Conservation (phyloP, 2,329 filamentous ascomycete species). For the Akanthomyces dipterigenus region DNA sequence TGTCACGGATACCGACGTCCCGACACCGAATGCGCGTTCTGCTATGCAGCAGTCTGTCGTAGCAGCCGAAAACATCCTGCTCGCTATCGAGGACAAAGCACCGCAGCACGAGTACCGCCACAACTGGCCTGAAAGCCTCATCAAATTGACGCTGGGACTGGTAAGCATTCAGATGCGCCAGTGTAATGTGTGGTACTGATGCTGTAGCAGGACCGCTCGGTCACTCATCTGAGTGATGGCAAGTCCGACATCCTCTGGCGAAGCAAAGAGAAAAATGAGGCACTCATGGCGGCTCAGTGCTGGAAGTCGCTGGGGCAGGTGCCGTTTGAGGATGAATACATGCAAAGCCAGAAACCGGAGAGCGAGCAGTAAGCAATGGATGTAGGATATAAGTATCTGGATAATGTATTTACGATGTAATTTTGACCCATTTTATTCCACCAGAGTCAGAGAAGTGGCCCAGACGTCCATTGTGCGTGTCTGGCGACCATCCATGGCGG, state of each 20-base stretch:
- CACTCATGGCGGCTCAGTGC: conserved; percentile 35
- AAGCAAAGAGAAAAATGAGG: conserved; percentile 34
- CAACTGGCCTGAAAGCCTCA: conserved; percentile 41
- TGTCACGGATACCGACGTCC: conserved; percentile 45
- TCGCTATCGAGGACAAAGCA: conserved; percentile 33
- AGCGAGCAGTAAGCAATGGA: not conserved
- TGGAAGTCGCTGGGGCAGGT: conserved; percentile 39
- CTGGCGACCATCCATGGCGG: conserved; percentile 22
- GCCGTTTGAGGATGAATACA: conserved; percentile 34
- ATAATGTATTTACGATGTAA: not conserved
- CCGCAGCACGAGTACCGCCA: conserved; percentile 34
- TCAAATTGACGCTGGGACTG: conserved; percentile 48
- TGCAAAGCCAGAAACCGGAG: not conserved
- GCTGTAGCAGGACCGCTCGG: conserved; percentile 34
- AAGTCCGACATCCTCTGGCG: conserved; percentile 36
- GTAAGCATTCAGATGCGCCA: conserved; percentile 26
- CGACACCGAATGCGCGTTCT: conserved; percentile 46
- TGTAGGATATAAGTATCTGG: not conserved
- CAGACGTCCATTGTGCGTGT: conserved; percentile 38
- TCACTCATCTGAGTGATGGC: conserved; percentile 37
- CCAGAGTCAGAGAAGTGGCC: conserved; percentile 16
- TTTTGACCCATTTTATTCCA: not conserved
- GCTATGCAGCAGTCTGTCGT: conserved; percentile 46
- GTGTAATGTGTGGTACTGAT: not conserved
- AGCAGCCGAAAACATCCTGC: conserved; percentile 48